Evolutionary conservation across 176 grass and related monocot species (phyloP).

Genomic region (Lolium perenne): DNA sequence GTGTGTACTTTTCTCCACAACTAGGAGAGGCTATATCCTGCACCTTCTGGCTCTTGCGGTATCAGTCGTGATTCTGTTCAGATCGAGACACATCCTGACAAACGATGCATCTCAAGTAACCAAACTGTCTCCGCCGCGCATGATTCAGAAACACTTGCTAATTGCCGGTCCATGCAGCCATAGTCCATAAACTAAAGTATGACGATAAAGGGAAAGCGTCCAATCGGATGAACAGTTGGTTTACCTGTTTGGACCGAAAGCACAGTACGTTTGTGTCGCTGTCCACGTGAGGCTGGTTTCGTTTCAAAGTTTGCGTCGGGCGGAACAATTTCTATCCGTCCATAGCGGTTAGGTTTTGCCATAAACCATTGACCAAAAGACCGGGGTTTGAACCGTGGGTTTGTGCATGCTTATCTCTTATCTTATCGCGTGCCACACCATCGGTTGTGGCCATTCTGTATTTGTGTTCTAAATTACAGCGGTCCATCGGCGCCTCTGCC

Average conservation of each 20-base stretch:
- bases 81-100: neutral
- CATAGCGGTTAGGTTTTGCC: neutral
- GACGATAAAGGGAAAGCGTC: neutral
- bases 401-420: constrained; percentile 30
- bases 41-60: neutral
- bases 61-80: neutral
- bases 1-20: neutral
- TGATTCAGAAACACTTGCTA: constrained; percentile 4
- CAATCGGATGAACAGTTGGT: neutral
- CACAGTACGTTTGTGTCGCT: neutral
- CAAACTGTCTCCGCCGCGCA: neutral
- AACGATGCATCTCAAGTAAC: neutral
- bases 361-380: neutral
- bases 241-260: neutral
- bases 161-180: neutral
- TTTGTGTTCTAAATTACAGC: neutral
- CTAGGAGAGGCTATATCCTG: neutral
- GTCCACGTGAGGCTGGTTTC: constrained; percentile 20
- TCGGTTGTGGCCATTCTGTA: neutral
- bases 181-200: neutral
- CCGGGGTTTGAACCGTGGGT: constrained; percentile 22
- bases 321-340: neutral
- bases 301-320: constrained; percentile 46
- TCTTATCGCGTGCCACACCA: neutral
- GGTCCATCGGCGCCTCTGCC: neutral